Evolutionary conservation across 2,329 filamentous ascomycete genomes (phyloP).

Genomic region (Alternaria sp.): DNA sequence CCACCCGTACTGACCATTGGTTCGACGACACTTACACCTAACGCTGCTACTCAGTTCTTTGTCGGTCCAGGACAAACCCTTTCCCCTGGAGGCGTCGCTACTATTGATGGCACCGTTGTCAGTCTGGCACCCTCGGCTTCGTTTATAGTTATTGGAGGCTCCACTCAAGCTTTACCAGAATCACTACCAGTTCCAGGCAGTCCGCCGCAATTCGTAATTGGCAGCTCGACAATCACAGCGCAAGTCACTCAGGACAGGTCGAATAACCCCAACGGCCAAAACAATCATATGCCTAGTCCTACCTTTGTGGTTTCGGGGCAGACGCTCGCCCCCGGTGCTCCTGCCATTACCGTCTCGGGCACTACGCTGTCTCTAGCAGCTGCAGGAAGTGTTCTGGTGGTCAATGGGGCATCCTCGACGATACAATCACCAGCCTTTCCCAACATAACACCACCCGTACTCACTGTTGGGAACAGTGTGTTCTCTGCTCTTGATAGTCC

Average conservation of each 20-base stretch:
- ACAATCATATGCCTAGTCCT: slow-evolving; percentile 16
- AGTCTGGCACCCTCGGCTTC: slow-evolving; percentile 53
- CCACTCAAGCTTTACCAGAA: slow-evolving; percentile 43
- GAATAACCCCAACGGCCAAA: slow-evolving; percentile 2
- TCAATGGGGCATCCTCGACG: slow-evolving; percentile 48
- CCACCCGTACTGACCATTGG: slow-evolving; percentile 54
- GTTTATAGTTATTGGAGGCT: slow-evolving; percentile 53
- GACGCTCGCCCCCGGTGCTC: slow-evolving; percentile 48
- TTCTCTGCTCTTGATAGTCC: slow-evolving; percentile 35
- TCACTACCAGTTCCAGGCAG: slow-evolving; percentile 9
- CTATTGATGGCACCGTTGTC: slow-evolving; percentile 51
- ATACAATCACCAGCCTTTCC: slow-evolving; percentile 34
- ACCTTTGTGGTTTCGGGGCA: slow-evolving; percentile 52
- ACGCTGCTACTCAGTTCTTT: slow-evolving; percentile 58
- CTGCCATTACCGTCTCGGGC: slow-evolving; percentile 42
- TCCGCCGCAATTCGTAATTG: slow-evolving; percentile 34
- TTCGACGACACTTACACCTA: slow-evolving; percentile 52
- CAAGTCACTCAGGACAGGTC: slow-evolving; percentile 9
- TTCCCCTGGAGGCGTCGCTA: slow-evolving; percentile 51
- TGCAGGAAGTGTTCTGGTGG: slow-evolving; percentile 38
- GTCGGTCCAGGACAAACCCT: slow-evolving; percentile 51
- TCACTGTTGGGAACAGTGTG: slow-evolving; percentile 24
- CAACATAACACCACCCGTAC: slow-evolving; percentile 28
- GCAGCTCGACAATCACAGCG: slow-evolving; percentile 40
- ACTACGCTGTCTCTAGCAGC: slow-evolving; percentile 44